Evolutionary conservation across 495 filamentous ascomycete genomes (phyloP).

Genomic region (Lineolata rhizophorae): DNA sequence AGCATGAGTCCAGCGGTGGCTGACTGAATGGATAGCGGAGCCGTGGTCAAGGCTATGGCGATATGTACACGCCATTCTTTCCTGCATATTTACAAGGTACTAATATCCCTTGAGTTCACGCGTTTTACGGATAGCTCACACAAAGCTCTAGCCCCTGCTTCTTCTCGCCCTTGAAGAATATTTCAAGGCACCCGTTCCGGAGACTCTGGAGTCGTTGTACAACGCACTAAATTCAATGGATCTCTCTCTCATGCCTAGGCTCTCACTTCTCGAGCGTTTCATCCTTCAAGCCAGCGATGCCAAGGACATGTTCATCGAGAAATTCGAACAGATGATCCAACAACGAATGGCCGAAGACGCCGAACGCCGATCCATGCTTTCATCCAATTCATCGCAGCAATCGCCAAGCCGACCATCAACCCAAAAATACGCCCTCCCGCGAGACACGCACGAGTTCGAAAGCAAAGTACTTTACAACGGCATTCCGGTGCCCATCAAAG

Average conservation of each 20-base stretch:
- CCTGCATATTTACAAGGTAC: constrained; percentile 96
- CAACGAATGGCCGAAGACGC: constrained; percentile 31
- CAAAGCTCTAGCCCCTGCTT: constrained; percentile 48
- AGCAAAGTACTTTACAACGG: constrained; percentile 85
- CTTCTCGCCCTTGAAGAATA: constrained; percentile 94
- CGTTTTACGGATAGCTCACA: background rate
- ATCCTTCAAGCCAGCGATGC: constrained; percentile 79
- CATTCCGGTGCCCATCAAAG: constrained; percentile 87
- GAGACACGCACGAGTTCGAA: constrained; percentile 96
- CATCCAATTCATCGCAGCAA: constrained; percentile 10
- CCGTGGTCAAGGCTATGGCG: constrained; percentile 97
- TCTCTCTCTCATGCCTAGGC: constrained; percentile 72
- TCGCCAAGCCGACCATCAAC: constrained; percentile 15
- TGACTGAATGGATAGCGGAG: constrained; percentile 60
- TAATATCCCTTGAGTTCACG: constrained; percentile 17
- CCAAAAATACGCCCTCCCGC: constrained; percentile 39
- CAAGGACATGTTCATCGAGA: constrained; percentile 92
- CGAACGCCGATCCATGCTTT: constrained; percentile 9
- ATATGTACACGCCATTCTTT: constrained; percentile 98
- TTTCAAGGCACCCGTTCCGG: constrained; percentile 75
- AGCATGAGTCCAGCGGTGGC: too few relatives aligned
- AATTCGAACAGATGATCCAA: constrained; percentile 87
- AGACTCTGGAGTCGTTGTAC: constrained; percentile 78
- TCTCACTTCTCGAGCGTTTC: constrained; percentile 63
- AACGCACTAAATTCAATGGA: constrained; percentile 93